These are phyloP conservation scores for Colletotrichum lupini DNA, from an alignment of 2,329 filamentous ascomycete species.

Conservation along the genomic window DNA sequence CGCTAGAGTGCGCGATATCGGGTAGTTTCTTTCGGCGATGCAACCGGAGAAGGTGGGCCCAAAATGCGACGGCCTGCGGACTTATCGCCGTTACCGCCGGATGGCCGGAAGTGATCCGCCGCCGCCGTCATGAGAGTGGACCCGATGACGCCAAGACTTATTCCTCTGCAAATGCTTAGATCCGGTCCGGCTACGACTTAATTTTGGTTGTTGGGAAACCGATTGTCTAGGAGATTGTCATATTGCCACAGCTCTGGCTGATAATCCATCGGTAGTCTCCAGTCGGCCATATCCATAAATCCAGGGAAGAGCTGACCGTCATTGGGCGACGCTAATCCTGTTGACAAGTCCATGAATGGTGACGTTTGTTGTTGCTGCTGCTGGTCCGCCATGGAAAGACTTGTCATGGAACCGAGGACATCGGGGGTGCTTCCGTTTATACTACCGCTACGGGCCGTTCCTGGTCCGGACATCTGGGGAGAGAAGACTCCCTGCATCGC, in stretches of 20 bases:
- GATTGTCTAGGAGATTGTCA: slow-evolving; percentile 2
- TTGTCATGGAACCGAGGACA: slow-evolving; percentile 17
- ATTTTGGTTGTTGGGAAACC: slow-evolving; percentile 6
- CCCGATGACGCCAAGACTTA: background rate
- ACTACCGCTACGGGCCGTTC: slow-evolving; percentile 2
- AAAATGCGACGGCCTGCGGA: background rate
- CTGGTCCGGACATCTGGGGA: background rate
- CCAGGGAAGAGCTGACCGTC: slow-evolving; percentile 10
- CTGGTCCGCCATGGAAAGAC: slow-evolving; percentile 20
- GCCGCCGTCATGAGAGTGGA: background rate
- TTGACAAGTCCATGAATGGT: background rate
- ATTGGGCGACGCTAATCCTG: background rate
- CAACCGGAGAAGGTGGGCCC: background rate
- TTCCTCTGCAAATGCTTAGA: background rate
- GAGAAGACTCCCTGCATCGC: background rate
- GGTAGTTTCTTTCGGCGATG: background rate
- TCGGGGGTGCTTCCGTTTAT: slow-evolving; percentile 1
- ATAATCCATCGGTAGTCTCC: slow-evolving; percentile 30
- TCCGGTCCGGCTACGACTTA: background rate
- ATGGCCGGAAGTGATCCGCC: background rate
- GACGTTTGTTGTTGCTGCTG: slow-evolving; percentile 7
- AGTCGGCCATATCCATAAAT: slow-evolving; percentile 25
- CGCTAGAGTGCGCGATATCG: background rate
- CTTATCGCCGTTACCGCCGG: background rate
- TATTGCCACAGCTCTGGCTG: slow-evolving; percentile 30